phyloP scores from a whole-genome alignment of 768 basidiomycete genomes.

The Vararia minispora region DNA sequence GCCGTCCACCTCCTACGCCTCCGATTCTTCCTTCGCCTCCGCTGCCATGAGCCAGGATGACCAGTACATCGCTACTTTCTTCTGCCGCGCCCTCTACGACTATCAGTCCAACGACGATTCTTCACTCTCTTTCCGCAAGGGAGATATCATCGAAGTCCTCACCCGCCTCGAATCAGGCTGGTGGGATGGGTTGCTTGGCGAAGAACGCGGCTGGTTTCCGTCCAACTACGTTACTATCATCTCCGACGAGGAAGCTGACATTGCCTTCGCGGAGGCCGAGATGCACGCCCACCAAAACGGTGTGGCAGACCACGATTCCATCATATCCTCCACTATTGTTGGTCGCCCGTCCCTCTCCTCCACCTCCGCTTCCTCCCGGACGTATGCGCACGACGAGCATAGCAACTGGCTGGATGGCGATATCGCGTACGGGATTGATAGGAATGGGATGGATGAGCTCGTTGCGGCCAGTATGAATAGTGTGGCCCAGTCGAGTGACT shows the following conservation, averaged over 20 bases:
- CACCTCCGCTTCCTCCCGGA: conserved; percentile 9
- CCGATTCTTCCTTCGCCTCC: conserved; percentile 1
- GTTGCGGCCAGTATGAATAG: conserved; percentile 19
- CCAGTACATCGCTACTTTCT: conserved; percentile 56
- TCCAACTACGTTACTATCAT: conserved; percentile 86
- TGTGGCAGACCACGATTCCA: conserved; percentile 15
- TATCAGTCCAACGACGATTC: conserved; percentile 83
- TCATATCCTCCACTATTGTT: conserved; percentile 19
- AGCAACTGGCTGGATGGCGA: conserved; percentile 46
- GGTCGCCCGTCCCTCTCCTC: conserved; percentile 28
- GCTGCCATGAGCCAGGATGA: conserved; percentile 29
- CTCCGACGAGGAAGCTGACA: conserved; percentile 71
- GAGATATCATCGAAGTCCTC: conserved; percentile 90
- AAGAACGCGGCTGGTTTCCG: conserved; percentile 94
- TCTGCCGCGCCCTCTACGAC: conserved; percentile 89
- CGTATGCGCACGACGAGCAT: conserved; percentile 34
- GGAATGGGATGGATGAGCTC: conserved; percentile 24
- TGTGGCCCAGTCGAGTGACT: conserved; percentile 50
- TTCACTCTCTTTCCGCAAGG: conserved; percentile 76
- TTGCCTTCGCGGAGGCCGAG: conserved; percentile 43
- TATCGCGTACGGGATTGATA: conserved; percentile 18
- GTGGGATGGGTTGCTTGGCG: conserved; percentile 93
- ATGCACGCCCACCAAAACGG: conserved; percentile 9
- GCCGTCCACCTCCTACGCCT: conserved; percentile 3
- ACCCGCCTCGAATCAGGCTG: conserved; percentile 88